phyloP scores from a whole-genome alignment of 1,284 basidiomycete species.

The Grifola frondosa region DNA sequence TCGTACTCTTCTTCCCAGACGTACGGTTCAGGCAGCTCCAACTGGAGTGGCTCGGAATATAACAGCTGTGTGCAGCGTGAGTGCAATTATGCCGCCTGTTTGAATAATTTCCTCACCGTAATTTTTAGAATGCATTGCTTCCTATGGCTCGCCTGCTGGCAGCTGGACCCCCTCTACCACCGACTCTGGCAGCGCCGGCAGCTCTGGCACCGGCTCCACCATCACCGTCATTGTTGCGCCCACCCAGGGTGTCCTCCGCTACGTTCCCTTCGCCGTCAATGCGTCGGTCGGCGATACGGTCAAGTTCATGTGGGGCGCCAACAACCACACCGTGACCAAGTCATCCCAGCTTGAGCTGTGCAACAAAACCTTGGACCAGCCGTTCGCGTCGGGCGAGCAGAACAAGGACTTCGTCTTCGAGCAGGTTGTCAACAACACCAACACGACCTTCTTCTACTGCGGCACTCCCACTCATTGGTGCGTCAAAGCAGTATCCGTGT shows the following conservation, averaged over 20 bases:
- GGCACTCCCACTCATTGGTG: slow-evolving; percentile 60
- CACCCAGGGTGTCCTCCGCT: slow-evolving; percentile 70
- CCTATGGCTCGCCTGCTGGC: slow-evolving; percentile 47
- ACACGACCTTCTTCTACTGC: slow-evolving; percentile 73
- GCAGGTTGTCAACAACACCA: slow-evolving; percentile 69
- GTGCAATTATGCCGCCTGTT: slow-evolving; percentile 27
- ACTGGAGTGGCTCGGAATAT: slow-evolving; percentile 60
- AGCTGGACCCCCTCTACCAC: slow-evolving; percentile 25
- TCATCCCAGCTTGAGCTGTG: slow-evolving; percentile 62
- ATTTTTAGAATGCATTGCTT: slow-evolving; percentile 60
- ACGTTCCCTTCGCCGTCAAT: slow-evolving; percentile 70
- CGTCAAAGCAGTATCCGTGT: neutral
- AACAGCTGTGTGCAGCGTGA: slow-evolving; percentile 69
- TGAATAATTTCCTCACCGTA: slow-evolving; percentile 5
- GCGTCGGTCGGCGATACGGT: slow-evolving; percentile 75
- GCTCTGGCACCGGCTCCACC: slow-evolving; percentile 50
- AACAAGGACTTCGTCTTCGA: slow-evolving; percentile 64
- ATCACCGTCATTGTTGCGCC: slow-evolving; percentile 78
- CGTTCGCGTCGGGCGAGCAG: slow-evolving; percentile 65
- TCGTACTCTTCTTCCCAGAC: slow-evolving; percentile 22
- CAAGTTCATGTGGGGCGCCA: slow-evolving; percentile 70
- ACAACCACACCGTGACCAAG: slow-evolving; percentile 78
- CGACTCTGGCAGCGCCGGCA: slow-evolving; percentile 23
- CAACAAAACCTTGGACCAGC: slow-evolving; percentile 62
- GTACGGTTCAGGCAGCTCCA: slow-evolving; percentile 67